These are phyloP conservation scores for Aureobasidium leucospermi DNA, from an alignment of 2,329 filamentous ascomycete species.

Conservation along the genomic window DNA sequence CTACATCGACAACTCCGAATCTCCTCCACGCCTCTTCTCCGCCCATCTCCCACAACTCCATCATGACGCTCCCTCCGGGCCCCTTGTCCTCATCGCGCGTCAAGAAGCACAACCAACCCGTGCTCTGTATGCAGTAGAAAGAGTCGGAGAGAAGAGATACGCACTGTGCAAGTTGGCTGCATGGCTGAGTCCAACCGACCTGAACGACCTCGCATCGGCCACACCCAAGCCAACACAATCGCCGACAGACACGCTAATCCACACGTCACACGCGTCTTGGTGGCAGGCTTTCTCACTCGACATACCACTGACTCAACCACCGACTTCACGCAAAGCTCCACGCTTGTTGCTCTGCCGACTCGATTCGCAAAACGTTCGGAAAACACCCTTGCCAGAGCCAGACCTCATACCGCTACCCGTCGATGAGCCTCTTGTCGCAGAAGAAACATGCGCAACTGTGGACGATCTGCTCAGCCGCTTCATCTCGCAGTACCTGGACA, in stretches of 20 bases:
- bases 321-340: conserved; percentile 11
- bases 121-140: conserved; percentile 57
- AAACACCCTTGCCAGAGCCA: background rate
- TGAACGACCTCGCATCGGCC: conserved; percentile 40
- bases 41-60: conserved; percentile 57
- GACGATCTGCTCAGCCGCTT: conserved; percentile 46
- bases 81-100: conserved; percentile 55
- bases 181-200: conserved; percentile 55
- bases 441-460: conserved; percentile 17
- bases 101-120: conserved; percentile 48
- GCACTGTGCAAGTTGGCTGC: conserved; percentile 59
- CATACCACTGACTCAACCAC: background rate
- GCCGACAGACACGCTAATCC: background rate
- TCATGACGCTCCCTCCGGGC: conserved; percentile 43
- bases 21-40: conserved; percentile 51
- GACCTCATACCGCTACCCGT: background rate
- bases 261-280: background rate
- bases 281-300: background rate
- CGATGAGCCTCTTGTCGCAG: background rate
- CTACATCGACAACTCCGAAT: conserved; percentile 50
- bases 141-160: conserved; percentile 54
- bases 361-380: background rate
- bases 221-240: no score
- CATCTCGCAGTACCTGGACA: conserved; percentile 34
- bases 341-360: conserved; percentile 13